Evolutionary conservation across 2,329 filamentous ascomycete species (phyloP).

Genomic region (Aspergillus ibericus): DNA sequence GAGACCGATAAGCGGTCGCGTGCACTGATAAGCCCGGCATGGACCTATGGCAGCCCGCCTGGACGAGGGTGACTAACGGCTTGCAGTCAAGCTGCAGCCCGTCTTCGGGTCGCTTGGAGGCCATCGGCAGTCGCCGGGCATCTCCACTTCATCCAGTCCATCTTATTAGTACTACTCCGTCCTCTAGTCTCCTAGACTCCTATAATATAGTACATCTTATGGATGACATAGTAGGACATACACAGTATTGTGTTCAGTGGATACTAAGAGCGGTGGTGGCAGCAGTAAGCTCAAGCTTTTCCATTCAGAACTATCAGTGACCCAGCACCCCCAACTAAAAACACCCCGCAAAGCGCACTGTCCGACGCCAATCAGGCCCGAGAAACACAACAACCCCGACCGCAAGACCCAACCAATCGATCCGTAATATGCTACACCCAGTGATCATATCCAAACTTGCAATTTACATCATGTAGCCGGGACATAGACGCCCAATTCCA

Average conservation of each 20-base stretch:
- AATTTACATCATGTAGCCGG: conserved; percentile 1
- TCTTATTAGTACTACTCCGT: no score
- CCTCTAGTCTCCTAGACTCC: no score
- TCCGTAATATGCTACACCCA: conserved; percentile 3
- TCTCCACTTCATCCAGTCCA: no score
- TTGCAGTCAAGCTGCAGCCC: conserved; percentile 2
- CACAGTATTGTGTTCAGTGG: no score
- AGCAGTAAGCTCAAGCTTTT: not conserved
- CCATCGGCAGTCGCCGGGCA: conserved; percentile 5
- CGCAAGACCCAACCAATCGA: not conserved
- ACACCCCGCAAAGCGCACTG: conserved; percentile 2
- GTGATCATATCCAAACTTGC: not conserved
- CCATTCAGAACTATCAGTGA: not conserved
- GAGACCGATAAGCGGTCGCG: not conserved
- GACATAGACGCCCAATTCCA: not conserved
- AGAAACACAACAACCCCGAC: not conserved
- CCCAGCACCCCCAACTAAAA: not conserved
- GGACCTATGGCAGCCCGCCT: conserved; percentile 3
- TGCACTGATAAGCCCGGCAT: not conserved
- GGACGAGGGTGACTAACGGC: conserved; percentile 3
- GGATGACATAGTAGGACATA: no score
- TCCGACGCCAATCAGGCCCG: conserved; percentile 3
- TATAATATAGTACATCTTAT: no score
- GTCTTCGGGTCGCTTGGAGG: not conserved
- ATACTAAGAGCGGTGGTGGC: no score